Evolutionary conservation across 2,329 filamentous ascomycete species (phyloP).

Genomic region (Lomentospora prolificans): DNA sequence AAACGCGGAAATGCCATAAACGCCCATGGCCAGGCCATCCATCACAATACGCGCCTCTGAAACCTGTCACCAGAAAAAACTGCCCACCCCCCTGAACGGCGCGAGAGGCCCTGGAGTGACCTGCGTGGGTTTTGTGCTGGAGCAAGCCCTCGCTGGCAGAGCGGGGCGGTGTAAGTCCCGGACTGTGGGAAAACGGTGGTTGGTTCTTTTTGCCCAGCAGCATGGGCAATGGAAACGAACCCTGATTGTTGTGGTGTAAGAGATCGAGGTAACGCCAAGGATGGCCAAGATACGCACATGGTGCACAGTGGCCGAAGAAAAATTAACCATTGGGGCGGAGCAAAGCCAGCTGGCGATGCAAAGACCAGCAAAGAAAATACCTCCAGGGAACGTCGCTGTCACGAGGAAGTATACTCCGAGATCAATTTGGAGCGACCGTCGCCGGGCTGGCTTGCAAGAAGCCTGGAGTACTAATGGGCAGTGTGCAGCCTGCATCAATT

Average conservation of each 20-base stretch:
- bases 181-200: not conserved
- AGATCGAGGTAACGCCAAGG: not conserved
- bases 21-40: not conserved
- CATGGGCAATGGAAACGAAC: too few relatives aligned
- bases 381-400: too few relatives aligned
- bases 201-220: not conserved
- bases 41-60: not conserved
- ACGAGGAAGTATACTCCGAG: too few relatives aligned
- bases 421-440: too few relatives aligned
- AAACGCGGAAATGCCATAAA: not conserved
- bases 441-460: too few relatives aligned
- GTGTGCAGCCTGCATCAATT: too few relatives aligned
- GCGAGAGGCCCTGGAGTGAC: too few relatives aligned
- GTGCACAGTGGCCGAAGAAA: not conserved
- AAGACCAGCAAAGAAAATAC: not conserved
- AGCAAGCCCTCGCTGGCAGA: too few relatives aligned
- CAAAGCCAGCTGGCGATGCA: too few relatives aligned
- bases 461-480: too few relatives aligned
- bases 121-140: not conserved
- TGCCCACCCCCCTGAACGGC: too few relatives aligned
- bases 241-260: too few relatives aligned
- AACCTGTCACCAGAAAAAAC: not conserved
- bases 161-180: not conserved
- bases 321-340: not conserved
- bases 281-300: not conserved